These are phyloP conservation scores for Cladosporium halotolerans DNA, from an alignment of 2,329 filamentous ascomycete genomes.

Conservation along the genomic window DNA sequence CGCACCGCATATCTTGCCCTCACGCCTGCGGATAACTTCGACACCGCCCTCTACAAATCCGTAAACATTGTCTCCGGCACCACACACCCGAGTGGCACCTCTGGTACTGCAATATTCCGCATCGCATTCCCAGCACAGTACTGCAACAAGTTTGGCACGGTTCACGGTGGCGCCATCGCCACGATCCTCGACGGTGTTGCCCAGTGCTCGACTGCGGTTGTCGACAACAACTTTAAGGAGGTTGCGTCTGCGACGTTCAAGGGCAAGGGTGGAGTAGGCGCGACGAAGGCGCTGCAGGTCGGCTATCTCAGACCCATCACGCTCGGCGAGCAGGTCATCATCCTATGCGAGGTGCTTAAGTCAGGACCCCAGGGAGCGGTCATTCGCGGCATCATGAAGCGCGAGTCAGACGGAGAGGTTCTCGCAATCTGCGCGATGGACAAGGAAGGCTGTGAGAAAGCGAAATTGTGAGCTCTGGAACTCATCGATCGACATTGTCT, in stretches of 20 bases:
- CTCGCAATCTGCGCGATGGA: conserved; percentile 5
- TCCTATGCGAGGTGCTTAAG: conserved; percentile 8
- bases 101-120: conserved; percentile 12
- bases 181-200: conserved; percentile 17
- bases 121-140: conserved; percentile 12
- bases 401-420: neutral
- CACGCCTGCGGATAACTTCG: conserved; percentile 16
- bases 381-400: neutral
- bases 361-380: neutral
- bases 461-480: conserved; percentile 1
- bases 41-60: conserved; percentile 14
- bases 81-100: neutral
- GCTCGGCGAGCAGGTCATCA: conserved; percentile 2
- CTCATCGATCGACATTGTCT: no score
- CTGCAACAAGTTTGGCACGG: conserved; percentile 15
- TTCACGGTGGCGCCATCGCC: conserved; percentile 18
- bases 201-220: conserved; percentile 13
- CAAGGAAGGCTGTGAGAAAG: neutral
- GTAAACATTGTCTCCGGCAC: conserved; percentile 15
- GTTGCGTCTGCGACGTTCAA: neutral
- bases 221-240: conserved; percentile 4
- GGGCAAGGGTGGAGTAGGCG: neutral
- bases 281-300: neutral
- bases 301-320: neutral
- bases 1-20: conserved; percentile 12